These are phyloP conservation scores for Coniosporium apollinis DNA, from an alignment of 495 filamentous ascomycete genomes.

Conservation along the genomic window DNA sequence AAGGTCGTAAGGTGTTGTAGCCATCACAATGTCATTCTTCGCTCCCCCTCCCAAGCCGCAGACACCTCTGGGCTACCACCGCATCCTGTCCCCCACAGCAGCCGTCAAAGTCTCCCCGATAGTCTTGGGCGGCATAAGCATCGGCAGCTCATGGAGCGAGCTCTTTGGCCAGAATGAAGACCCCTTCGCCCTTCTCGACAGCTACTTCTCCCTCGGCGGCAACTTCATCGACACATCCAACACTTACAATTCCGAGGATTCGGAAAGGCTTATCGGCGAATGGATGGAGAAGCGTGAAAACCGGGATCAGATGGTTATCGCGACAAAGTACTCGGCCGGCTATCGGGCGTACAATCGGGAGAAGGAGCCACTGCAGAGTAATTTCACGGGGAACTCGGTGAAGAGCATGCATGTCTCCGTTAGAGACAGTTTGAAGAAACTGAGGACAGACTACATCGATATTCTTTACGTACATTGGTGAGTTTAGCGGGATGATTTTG, in stretches of 20 bases:
- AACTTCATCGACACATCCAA: constrained; percentile 1
- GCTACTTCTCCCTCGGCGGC: not conserved
- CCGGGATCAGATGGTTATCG: constrained; percentile 49
- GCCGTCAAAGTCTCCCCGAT: constrained; percentile 8
- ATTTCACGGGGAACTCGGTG: constrained; percentile 38
- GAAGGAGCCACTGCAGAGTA: constrained; percentile 17
- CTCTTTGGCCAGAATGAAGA: constrained; percentile 5
- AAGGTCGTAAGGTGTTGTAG: too few species aligned
- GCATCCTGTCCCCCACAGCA: constrained; percentile 8
- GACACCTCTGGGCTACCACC: constrained; percentile 4
- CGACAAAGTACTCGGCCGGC: constrained; percentile 45
- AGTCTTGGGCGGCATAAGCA: constrained; percentile 6
- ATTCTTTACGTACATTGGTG: constrained; percentile 28
- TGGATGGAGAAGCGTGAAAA: constrained; percentile 44
- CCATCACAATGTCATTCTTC: constrained; percentile 2
- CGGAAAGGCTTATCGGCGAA: constrained; percentile 59
- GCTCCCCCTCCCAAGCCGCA: constrained; percentile 1
- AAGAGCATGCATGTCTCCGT: constrained; percentile 39
- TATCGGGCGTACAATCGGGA: constrained; percentile 9
- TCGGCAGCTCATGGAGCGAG: constrained; percentile 4
- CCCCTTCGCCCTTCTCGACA: constrained; percentile 1
- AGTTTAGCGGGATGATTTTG: not conserved
- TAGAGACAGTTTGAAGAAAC: constrained; percentile 37
- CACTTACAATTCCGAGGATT: constrained; percentile 52
- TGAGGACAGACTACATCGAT: constrained; percentile 50